Evolutionary conservation across 1,284 basidiomycete genomes (phyloP), one percentile per base, ranked within the genome.

Genomic region (Microbotryomycetes sp.): DNA sequence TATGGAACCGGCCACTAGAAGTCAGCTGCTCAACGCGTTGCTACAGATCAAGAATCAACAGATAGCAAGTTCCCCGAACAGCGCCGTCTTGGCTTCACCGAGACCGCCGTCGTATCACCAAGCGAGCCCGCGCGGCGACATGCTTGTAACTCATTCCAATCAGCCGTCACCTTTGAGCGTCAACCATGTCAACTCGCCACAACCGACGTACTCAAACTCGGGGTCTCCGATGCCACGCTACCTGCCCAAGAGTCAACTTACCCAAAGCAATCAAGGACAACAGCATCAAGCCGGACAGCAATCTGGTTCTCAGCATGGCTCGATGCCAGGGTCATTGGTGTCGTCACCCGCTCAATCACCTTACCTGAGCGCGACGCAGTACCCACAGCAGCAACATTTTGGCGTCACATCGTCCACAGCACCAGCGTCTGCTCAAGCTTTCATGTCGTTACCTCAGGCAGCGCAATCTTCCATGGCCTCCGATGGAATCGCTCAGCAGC

Each of bases 321-420:
- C 58, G 15, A 42, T 59, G 12, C 58, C 58, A 14, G 50, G 50
- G 14, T 59, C 58, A 23, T 22, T 15, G 28, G 52, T 51, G 9
- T 42, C 58, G 3, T 59, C 58, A 14, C 58, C 58, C 6, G 4
- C 28, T 31, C 28, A 12, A 1, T 59, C 58, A 4, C 58, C 58
- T 9, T 49, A 49, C 52, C 7, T 58, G 3, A 22, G 29, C 2
- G 19, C 48, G 0, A n/a, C 31, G 30, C 31, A 50, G 30, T 5
- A 9, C 12, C 36, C 36, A 12, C 36, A 42, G 19, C 36, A 9
- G 9, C 36, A 9, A 9, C 36, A 9, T 19, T 42, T 42, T 19
- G 36, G 12, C 19, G n/a, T n/a, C n/a, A n/a, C n/a, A n/a, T n/a
- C n/a, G n/a, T n/a, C n/a, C n/a, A 12, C 36, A 19, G 36, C 36